Percentiles rank a stretch among this genome's conserved stretches.
Evolutionary conservation across 257 asterid genomes (phyloP).

Genomic region (Salvia splendens): DNA sequence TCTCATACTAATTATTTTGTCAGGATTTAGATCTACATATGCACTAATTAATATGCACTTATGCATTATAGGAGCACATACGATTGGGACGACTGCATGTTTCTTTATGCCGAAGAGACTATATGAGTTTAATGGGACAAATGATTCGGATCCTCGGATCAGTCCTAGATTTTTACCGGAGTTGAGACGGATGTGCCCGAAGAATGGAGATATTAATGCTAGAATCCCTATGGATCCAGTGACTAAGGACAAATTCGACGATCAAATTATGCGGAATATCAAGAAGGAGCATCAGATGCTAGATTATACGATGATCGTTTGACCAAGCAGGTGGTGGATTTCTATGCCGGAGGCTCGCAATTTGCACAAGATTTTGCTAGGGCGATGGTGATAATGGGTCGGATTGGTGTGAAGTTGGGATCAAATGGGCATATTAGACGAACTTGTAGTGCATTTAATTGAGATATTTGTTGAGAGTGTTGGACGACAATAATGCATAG

Average conservation of each 20-base stretch:
- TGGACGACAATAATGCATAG: neutral
- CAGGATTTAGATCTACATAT: neutral
- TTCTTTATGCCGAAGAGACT: conserved; percentile 47
- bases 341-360: conserved; percentile 16
- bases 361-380: conserved; percentile 36
- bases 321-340: conserved; percentile 36
- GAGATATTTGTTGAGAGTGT: neutral
- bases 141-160: conserved; percentile 38
- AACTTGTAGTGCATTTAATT: conserved; percentile 39
- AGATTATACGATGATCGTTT: conserved; percentile 30
- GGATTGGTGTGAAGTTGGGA: conserved; percentile 43
- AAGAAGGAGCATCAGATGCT: conserved; percentile 45
- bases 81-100: conserved; percentile 51
- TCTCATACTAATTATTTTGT: neutral
- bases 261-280: conserved; percentile 36
- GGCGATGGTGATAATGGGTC: conserved; percentile 47
- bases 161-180: conserved; percentile 28
- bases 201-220: conserved; percentile 24
- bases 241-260: conserved; percentile 27
- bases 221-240: conserved; percentile 36
- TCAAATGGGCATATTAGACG: conserved; percentile 39
- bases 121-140: conserved; percentile 30
- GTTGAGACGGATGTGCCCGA: conserved; percentile 33
- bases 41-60: no score
- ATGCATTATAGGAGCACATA: conserved; percentile 44